Evolutionary conservation across 768 basidiomycete genomes (phyloP), one percentile per base, ranked within the genome.

Genomic region (Trametes punicea): DNA sequence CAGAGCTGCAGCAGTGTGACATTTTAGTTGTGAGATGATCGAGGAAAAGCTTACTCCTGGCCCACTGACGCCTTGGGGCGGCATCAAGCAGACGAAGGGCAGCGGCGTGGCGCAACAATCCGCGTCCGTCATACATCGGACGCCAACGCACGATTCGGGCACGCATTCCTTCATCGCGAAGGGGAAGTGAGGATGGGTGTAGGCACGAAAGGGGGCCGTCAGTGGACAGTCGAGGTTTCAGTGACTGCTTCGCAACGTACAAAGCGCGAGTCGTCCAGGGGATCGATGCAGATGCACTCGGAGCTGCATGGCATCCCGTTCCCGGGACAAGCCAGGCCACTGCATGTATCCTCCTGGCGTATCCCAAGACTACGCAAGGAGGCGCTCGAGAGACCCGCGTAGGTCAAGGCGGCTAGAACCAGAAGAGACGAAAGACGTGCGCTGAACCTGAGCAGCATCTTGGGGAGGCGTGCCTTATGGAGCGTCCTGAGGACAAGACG

Each of bases 81-180:
- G 44, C 21, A 21, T 20, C 44, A 54, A 29, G 25, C 52, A 54
- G 25, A 54, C 25, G 11, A 54, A 54, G 18, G 25, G 44, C 1
- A 54, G 27, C 33, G 52, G 52, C 16, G 33, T 15, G 16, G 44
- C 9, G 36, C 52, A 54, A 31, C 52, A 54, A 5, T 54, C 52
- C 5, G 44, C 52, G 25, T 25, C n/a, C 4, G 44, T 16, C 8
- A 20, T 38, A 34, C 52, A 54, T 10, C n/a, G 26, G 11, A 39
- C 45, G 34, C 34, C 33, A 16, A 54, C 18, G 44, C 52, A 54
- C 5, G 44, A 29, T 9, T 15, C 16, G n/a, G 52, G 52, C 2
- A 54, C 52, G 44, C 52, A 54, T 54, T 36, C 52, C 52, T 54
- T n/a, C 11, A 20, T 25, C 13, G 29, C 31, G 13, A 31, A n/a